Base-by-base conservation (phyloP, 805 yeast species). In the Ogataea methylovora region DNA sequence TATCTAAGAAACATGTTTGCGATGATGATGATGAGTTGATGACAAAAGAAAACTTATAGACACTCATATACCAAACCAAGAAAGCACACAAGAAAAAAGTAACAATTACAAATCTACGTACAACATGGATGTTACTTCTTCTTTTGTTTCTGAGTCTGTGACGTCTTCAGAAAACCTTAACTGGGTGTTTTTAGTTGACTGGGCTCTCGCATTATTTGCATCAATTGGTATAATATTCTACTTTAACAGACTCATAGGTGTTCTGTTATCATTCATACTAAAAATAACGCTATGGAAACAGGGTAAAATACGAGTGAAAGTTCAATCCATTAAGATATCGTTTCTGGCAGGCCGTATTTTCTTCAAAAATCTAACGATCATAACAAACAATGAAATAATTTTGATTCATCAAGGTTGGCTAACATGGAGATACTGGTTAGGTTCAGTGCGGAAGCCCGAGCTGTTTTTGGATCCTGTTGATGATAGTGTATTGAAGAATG, bases 381-480 rank as follows among this genome's bases (percentile, higher is more conserved):
- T 84, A 5, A 82, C 86, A n/a, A 66, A 75, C 32, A 81, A 88
- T 57, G 76, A 76, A 40, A 76, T 94, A 2, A 50, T 85, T 1
- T 72, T 85, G 8, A 66, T 84, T 1, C 68, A 84, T 19, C 78
- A 79, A 40, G 82, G 90, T 1, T 73, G 76, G 45, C 51, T 90
- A 19, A 84, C 94, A 0, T 92, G 97, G 97, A 59, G 94, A 40
- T 90, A 86, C 54, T 92, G 97, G 97, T 61, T 85, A 33, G 59
- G 63, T 4, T 44, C 58, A 22, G 63, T 69, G 10, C 53, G 76
- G 34, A 43, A 61, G 16, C 55, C 73, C 2, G 61, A 58, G 24
- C 56, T 63, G 33, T 48, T 43, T 19, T 43, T 53, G 3, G 36
- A 41, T 13, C 40, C 35, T 17, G 50, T 47, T 9, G 44, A 48